phyloP scores from a whole-genome alignment of 2,329 filamentous ascomycete genomes.

The Zymoseptoria passerinii region DNA sequence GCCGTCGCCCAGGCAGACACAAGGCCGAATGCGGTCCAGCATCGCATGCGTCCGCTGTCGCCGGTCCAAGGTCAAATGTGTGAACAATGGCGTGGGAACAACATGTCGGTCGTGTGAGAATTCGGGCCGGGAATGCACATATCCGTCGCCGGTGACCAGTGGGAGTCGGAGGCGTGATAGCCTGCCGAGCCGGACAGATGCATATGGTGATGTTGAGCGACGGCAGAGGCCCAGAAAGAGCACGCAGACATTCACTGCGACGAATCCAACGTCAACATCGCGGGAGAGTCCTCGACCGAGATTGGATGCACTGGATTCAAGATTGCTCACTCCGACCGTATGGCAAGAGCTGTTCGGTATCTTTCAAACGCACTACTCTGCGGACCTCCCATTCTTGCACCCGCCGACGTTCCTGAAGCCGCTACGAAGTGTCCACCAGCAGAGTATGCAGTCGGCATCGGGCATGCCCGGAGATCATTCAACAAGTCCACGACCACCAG shows the following conservation, averaged over 20 bases:
- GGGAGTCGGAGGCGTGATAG: constrained; percentile 23
- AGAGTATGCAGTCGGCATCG: constrained; percentile 10
- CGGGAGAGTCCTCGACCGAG: constrained; percentile 35
- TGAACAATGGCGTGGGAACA: constrained; percentile 64
- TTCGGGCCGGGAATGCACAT: constrained; percentile 63
- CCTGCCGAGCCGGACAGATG: constrained; percentile 15
- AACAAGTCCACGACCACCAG: constrained; percentile 42
- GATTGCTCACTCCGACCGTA: constrained; percentile 53
- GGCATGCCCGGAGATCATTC: constrained; percentile 1
- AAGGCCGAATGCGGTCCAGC: constrained; percentile 58
- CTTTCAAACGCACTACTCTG: constrained; percentile 62
- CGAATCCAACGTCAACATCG: constrained; percentile 32
- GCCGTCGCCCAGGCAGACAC: constrained; percentile 22
- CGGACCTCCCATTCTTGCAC: constrained; percentile 65
- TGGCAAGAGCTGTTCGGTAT: constrained; percentile 64
- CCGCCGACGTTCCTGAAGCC: constrained; percentile 52
- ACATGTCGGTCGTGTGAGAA: constrained; percentile 68
- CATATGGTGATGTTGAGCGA: constrained; percentile 22
- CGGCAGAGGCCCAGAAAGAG: constrained; percentile 32
- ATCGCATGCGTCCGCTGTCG: constrained; percentile 71
- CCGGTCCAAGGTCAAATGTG: constrained; percentile 78
- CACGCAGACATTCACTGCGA: constrained; percentile 28
- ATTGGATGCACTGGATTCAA: constrained; percentile 54
- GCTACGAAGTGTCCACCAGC: constrained; percentile 29
- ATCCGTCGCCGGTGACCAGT: constrained; percentile 48